A percentile compares a stretch with the other conserved stretches of the same genome.
Conservation (phyloP, 768 basidiomycete species). For the Neoboletus magnificus region DNA sequence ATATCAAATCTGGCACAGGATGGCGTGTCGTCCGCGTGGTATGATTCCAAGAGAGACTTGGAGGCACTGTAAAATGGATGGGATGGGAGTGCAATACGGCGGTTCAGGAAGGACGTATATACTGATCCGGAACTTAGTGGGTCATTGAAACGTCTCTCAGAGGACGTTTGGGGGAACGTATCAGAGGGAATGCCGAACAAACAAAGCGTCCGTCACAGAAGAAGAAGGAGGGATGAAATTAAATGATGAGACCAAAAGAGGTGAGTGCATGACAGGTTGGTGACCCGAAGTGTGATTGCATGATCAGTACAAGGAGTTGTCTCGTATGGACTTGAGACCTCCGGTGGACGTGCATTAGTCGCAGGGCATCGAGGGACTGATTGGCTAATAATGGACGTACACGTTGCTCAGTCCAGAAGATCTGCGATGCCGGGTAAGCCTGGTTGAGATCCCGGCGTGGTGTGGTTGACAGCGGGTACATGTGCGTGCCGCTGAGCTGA, state of each 20-base stretch:
- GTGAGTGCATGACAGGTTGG: constrained; percentile 19
- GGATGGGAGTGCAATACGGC: constrained; percentile 17
- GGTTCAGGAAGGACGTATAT: constrained; percentile 24
- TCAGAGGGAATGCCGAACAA: constrained; percentile 23
- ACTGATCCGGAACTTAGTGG: constrained; percentile 28
- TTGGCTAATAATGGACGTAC: constrained; percentile 19
- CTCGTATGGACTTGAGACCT: constrained; percentile 20
- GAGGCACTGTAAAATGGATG: constrained; percentile 18
- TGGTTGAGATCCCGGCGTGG: constrained; percentile 10
- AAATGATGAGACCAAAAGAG: constrained; percentile 31
- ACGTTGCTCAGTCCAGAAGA: constrained; percentile 21
- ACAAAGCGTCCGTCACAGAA: constrained; percentile 31
- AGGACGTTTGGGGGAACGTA: constrained; percentile 29
- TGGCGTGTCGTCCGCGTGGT: constrained; percentile 32
- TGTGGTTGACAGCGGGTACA: constrained; percentile 17
- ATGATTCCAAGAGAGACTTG: constrained; percentile 9
- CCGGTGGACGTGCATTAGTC: constrained; percentile 19
- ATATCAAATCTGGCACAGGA: constrained; percentile 35
- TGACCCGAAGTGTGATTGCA: constrained; percentile 28
- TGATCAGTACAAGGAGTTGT: constrained; percentile 20
- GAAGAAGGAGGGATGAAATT: constrained; percentile 27
- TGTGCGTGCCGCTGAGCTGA: constrained; percentile 25
- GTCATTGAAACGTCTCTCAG: constrained; percentile 25
- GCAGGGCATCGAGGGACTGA: constrained; percentile 14
- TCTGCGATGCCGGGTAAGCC: constrained; percentile 23